Conservation (phyloP, 768 basidiomycete genomes). For the Trametes elegans region DNA sequence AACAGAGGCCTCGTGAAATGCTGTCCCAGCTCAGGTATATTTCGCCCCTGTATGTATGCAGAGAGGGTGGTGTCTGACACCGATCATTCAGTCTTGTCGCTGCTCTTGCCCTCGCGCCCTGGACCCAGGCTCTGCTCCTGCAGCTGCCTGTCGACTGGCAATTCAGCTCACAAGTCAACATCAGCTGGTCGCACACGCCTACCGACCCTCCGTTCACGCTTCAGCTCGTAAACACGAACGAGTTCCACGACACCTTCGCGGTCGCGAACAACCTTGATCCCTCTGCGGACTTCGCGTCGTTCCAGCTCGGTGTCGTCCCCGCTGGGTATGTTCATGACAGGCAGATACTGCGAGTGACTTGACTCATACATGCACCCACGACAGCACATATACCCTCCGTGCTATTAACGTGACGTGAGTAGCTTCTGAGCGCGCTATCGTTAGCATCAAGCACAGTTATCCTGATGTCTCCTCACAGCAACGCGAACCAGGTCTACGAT, state of each 20-base stretch:
- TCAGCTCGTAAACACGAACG: conserved; percentile 41
- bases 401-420: conserved; percentile 43
- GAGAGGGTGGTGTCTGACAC: neutral
- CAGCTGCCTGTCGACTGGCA: conserved; percentile 34
- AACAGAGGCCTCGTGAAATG: conserved; percentile 41
- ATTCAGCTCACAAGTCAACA: conserved; percentile 35
- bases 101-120: conserved; percentile 42
- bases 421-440: neutral
- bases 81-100: conserved; percentile 37
- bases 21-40: conserved; percentile 48
- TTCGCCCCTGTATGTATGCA: neutral
- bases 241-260: conserved; percentile 53
- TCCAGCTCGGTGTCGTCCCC: conserved; percentile 49
- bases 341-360: neutral
- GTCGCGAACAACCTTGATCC: conserved; percentile 55
- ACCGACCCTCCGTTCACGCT: conserved; percentile 46
- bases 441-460: neutral
- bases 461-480: conserved; percentile 21
- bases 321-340: conserved; percentile 38
- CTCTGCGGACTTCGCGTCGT: conserved; percentile 29
- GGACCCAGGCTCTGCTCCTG: conserved; percentile 42
- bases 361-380: neutral
- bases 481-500: conserved; percentile 47
- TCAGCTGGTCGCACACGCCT: conserved; percentile 45
- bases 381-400: conserved; percentile 44